phyloP scores from a whole-genome alignment of 2,329 filamentous ascomycete genomes.

The Colletotrichum sidae region DNA sequence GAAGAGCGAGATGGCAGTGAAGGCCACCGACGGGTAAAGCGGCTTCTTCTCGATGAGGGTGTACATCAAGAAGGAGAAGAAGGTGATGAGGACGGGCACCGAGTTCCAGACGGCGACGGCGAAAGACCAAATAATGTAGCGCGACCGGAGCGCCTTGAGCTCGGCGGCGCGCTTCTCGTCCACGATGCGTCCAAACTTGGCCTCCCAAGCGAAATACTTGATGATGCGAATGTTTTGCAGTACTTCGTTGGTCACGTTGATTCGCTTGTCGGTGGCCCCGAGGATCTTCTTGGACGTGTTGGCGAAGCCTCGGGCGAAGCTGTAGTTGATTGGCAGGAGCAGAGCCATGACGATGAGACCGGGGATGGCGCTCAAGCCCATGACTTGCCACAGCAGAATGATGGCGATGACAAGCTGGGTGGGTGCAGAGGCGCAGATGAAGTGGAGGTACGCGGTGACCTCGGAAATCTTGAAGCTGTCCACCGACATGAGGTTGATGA shows the following conservation, averaged over 20 bases:
- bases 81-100: conserved; percentile 93
- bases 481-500: conserved; percentile 99
- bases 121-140: conserved; percentile 91
- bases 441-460: conserved; percentile 94
- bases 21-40: conserved; percentile 90
- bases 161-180: conserved; percentile 88
- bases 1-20: conserved; percentile 96
- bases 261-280: conserved; percentile 92
- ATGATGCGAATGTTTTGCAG: conserved; percentile 98
- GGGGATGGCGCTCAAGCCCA: conserved; percentile 93
- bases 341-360: conserved; percentile 91
- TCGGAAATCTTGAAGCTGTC: conserved; percentile 99
- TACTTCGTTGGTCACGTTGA: conserved; percentile 96
- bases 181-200: conserved; percentile 86
- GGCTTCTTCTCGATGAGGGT: conserved; percentile 90
- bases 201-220: conserved; percentile 99
- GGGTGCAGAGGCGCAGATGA: conserved; percentile 91
- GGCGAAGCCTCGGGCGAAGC: conserved; percentile 86
- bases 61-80: conserved; percentile 95
- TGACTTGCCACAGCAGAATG: conserved; percentile 85
- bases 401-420: conserved; percentile 88
- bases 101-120: conserved; percentile 98
- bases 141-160: conserved; percentile 79
- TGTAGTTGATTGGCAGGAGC: conserved; percentile 90
- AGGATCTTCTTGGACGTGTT: conserved; percentile 91